Conservation (phyloP, 148 eudicot species). For the Silene uniflora region DNA sequence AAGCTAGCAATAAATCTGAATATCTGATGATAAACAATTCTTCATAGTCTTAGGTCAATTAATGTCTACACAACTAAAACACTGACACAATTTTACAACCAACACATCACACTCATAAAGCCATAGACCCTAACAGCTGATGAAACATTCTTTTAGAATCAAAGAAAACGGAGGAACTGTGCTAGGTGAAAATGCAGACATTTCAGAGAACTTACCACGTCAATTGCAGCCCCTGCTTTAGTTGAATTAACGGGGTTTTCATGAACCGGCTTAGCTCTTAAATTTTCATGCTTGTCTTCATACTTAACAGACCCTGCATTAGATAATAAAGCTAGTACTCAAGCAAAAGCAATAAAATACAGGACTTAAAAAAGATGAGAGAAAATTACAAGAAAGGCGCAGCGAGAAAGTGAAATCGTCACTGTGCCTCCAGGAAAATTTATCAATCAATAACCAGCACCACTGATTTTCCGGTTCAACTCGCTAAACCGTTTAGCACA, state of each 20-base stretch:
- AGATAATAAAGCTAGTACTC: conserved; percentile 21
- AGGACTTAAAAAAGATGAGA: neutral
- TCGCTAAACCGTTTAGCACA: neutral
- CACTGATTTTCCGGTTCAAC: neutral
- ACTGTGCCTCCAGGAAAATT: neutral
- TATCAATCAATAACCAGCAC: neutral
- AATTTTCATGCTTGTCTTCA: conserved; percentile 32
- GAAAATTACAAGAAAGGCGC: neutral
- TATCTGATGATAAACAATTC: too few species aligned
- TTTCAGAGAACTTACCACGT: conserved; percentile 34
- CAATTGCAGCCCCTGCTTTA: conserved; percentile 26
- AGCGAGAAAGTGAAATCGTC: neutral
- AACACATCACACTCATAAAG: too few species aligned
- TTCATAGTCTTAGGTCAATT: too few species aligned
- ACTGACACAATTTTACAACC: too few species aligned
- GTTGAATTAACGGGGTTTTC: conserved; percentile 19
- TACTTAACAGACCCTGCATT: conserved; percentile 38
- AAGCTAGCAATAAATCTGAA: too few species aligned
- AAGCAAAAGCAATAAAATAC: conserved; percentile 15
- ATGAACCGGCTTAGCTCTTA: conserved; percentile 28
- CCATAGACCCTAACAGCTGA: too few species aligned
- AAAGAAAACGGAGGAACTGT: neutral
- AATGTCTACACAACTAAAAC: too few species aligned
- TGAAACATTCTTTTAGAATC: neutral
- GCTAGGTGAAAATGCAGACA: neutral